Evolutionary conservation across 73 alveolate genomes (phyloP), one percentile per base, ranked within the genome.

Genomic region (Halteria grandinella): DNA sequence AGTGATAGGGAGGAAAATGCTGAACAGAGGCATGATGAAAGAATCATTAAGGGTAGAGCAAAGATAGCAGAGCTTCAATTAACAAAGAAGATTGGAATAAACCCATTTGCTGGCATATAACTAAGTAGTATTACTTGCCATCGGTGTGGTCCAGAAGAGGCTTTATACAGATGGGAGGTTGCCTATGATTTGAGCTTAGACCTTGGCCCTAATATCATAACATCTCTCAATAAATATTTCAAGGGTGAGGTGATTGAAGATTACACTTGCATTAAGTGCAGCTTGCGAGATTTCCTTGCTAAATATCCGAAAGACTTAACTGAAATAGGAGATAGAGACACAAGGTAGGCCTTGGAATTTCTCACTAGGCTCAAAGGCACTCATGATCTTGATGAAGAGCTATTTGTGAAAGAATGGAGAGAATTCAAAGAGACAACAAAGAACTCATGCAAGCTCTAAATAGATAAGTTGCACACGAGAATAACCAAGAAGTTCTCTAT

Each of bases 201-300:
- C 18, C 57, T 73, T 4, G 23, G 29, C 21, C 20, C 27, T 2
- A 29, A 45, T 66, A 25, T 66, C 6, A 32, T 45, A 32, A 6
- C 39, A 25, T 44, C 69, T 10, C 29, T 66, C 11, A 66, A 54
- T 8, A 24, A 73, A 14, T 73, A 34, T 40, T 73, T 73, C 44
- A 12, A 51, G 21, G 15, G 51, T 53, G 85, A 73, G 55, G 4
- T 24, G 37, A 73, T 73, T 6, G 44, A 53, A 24, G 75, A 73
- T 12, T 73, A 48, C 43, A 73, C 62, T 11, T 73, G 85, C 75
- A 73, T 73, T 17, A 73, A 73, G 27, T 73, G 85, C 64, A 44
- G 69, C 27, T 39, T 60, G n/a, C 21, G 55, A 40, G 15, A 10
- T 32, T 60, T 21, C 51, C 4, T 60, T 24, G 12, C 77, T 18